Percentiles rank a stretch among this genome's conserved stretches.
These are phyloP conservation scores for Rhytidiadelphus loreus DNA, from an alignment of 225 moss, liverwort and hornwort genomes.

Conservation along the genomic window DNA sequence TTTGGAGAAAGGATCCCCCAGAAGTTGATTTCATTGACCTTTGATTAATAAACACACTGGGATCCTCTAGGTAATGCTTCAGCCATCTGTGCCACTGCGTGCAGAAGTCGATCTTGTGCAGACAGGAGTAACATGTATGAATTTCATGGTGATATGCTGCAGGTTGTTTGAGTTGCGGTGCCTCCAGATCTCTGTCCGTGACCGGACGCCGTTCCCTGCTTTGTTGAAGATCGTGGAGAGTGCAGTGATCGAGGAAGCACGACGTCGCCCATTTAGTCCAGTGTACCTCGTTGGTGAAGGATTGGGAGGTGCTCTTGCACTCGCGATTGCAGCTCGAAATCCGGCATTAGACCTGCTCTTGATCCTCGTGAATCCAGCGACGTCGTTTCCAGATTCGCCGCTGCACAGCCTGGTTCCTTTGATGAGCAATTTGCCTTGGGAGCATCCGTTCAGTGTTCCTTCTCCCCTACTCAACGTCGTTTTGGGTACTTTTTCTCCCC, in stretches of 20 bases:
- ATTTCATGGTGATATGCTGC: neutral
- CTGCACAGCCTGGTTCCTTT: constrained; percentile 58
- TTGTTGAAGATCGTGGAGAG: constrained; percentile 63
- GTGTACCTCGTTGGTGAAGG: constrained; percentile 81
- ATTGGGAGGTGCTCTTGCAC: constrained; percentile 60
- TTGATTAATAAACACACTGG: neutral
- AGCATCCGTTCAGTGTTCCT: constrained; percentile 21
- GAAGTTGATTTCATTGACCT: neutral
- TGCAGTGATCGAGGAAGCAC: constrained; percentile 45
- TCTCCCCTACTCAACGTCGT: constrained; percentile 48
- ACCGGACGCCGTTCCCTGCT: constrained; percentile 28
- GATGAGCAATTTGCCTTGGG: constrained; percentile 36
- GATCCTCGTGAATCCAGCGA: constrained; percentile 62
- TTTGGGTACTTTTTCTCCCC: constrained; percentile 19
- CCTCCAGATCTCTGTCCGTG: constrained; percentile 18
- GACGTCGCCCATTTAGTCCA: constrained; percentile 40
- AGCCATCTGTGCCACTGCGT: neutral
- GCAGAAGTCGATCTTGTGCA: neutral
- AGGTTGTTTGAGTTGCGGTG: constrained; percentile 44
- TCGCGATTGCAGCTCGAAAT: constrained; percentile 74
- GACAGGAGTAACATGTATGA: neutral
- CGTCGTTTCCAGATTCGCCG: constrained; percentile 54
- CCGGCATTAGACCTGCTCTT: constrained; percentile 58
- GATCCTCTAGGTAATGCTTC: neutral
- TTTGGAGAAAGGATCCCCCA: neutral